Evolutionary conservation across 768 basidiomycete species (phyloP), one percentile per base, ranked within the genome.

Genomic region (Termitomyces sp.): DNA sequence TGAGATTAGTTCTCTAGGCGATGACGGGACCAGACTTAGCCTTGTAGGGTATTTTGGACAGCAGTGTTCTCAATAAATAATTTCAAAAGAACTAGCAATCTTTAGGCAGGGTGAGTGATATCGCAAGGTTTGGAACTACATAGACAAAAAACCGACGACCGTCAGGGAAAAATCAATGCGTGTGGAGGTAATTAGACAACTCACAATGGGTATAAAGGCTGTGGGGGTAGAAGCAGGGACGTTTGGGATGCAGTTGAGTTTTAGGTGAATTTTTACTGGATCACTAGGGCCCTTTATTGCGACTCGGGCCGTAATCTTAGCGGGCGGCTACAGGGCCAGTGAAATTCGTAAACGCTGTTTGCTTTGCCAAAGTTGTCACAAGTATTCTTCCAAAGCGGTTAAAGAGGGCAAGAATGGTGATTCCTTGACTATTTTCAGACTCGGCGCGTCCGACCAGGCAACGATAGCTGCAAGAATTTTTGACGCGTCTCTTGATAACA

Each of bases 321-420:
- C 15, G 18, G n/a, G 51, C 13, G 15, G 35, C 35, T 20, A 11
- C 50, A 51, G n/a, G n/a, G 50, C 22, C 22, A 54, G 20, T n/a
- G n/a, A 13, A 28, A 55, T 42, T 18, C 52, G 4, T 53, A 35
- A 20, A 52, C n/a, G 28, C 24, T n/a, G 5, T 15, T 7, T 39
- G 3, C 11, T 16, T 28, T 16, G 13, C 22, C 13, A 16, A 36
- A 16, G 4, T 38, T 12, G 7, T 65, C 44, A 65, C 22, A 66
- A 18, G 1, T n/a, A 36, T 15, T 48, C 60, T 38, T 57, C 58
- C 55, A 13, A 50, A 5, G 33, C 61, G 22, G 75, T 67, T 32
- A 82, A 63, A 3, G 79, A 75, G 28, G 78, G 78, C 35, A 82
- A 62, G 60, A 81, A 80, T 18, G 74, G 66, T 9, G 81, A 81